phyloP scores from a whole-genome alignment of 805 yeast genomes.

The Sungouiozyma intestinalis region DNA sequence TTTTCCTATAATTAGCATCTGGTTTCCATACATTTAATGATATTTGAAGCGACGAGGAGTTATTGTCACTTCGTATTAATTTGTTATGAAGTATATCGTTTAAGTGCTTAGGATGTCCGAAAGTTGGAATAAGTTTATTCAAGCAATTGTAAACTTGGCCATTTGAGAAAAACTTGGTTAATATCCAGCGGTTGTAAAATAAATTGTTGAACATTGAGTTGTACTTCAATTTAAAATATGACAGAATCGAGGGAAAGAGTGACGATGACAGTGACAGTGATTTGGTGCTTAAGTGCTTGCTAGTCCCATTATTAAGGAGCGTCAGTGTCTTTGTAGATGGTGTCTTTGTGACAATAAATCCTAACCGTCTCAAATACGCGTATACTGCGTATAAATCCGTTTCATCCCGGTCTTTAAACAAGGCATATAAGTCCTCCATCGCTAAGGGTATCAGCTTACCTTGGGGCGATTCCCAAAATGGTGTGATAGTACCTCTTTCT shows the following conservation, averaged over 20 bases:
- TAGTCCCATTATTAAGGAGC: not conserved
- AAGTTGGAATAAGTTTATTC: constrained; percentile 20
- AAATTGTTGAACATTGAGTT: constrained; percentile 11
- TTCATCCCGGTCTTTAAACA: constrained; percentile 33
- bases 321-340: constrained; percentile 1
- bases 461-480: constrained; percentile 22
- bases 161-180: constrained; percentile 16
- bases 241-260: not conserved
- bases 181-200: constrained; percentile 15
- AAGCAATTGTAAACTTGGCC: constrained; percentile 25
- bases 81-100: constrained; percentile 4
- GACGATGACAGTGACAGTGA: no score
- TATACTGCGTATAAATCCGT: constrained; percentile 56
- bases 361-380: constrained; percentile 64
- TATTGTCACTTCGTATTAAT: constrained; percentile 2
- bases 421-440: constrained; percentile 53
- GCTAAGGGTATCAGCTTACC: constrained; percentile 36
- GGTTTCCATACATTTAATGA: constrained; percentile 82
- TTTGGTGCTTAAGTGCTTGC: not conserved
- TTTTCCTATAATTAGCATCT: constrained; percentile 54
- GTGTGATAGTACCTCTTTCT: constrained; percentile 64
- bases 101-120: constrained; percentile 9
- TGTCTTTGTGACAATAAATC: constrained; percentile 46
- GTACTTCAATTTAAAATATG: constrained; percentile 1
- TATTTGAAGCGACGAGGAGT: constrained; percentile 20